These are phyloP conservation scores for Kwoniella sp. DNA, from an alignment of 768 basidiomycete genomes.

Conservation along the genomic window DNA sequence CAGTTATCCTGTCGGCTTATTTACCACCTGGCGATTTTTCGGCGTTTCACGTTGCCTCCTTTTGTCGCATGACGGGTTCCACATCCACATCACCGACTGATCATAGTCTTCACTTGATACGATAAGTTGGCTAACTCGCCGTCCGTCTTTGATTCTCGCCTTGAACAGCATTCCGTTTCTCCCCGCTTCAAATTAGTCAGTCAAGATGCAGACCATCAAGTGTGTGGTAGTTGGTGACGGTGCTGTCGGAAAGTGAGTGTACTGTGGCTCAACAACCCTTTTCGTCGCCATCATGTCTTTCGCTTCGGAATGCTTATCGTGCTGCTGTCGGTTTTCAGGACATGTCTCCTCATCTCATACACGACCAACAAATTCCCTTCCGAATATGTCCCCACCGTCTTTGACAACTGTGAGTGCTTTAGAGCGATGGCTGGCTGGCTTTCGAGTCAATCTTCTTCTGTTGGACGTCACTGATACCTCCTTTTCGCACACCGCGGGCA, in stretches of 20 bases:
- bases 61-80: not conserved
- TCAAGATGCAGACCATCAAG: conserved; percentile 56
- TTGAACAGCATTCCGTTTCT: not conserved
- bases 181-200: not conserved
- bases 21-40: not conserved
- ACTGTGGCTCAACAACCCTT: not conserved
- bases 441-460: conserved; percentile 48
- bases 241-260: conserved; percentile 59
- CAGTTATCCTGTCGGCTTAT: not conserved
- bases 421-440: conserved; percentile 46
- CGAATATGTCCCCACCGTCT: conserved; percentile 96
- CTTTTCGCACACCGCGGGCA: conserved; percentile 10
- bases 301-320: not conserved
- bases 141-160: not conserved
- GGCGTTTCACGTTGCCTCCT: not conserved
- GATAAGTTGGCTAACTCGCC: not conserved
- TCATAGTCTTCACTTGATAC: not conserved
- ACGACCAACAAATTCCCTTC: conserved; percentile 59
- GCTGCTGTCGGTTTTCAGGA: conserved; percentile 29
- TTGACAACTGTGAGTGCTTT: conserved; percentile 64
- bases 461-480: not conserved
- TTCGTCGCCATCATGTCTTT: not conserved
- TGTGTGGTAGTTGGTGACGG: conserved; percentile 59
- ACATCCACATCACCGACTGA: not conserved
- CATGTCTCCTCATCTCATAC: conserved; percentile 57